Base-by-base conservation (phyloP, 495 filamentous ascomycete species). In the Neurospora tetrasperma region DNA sequence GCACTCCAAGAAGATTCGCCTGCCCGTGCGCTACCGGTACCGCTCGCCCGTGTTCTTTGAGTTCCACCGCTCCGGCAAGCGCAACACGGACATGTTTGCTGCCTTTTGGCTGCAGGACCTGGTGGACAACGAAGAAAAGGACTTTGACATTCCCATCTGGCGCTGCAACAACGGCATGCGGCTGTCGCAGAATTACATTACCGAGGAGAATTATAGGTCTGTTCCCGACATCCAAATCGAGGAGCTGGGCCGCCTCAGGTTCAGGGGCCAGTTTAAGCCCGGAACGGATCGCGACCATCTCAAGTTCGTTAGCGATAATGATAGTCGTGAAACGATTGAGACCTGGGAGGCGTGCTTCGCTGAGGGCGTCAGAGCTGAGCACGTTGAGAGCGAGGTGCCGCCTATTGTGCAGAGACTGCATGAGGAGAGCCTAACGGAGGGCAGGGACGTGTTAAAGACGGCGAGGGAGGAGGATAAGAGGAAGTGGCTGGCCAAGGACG, bases 261-360 rank as follows among this genome's bases (percentile, higher is more conserved):
- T 98, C 87, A 82, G 86, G 9, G 90, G 88, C 42, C 85, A 87
- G 14, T 98, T 97, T 85, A 94, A 94, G 75, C 91, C 94, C 0
- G 95, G 96, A 12, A 97, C 92, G 73, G 94, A 97, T 80, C 88
- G 93, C 42, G 90, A 92, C n/a, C 95, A 97, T 78, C 86, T 91
- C 59, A 83, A 83, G 5, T 97, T 96, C 77, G 89, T 97, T 41
- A 87, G 90, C 39, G 93, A 97, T 80, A 97, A 96, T 76, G 90
- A 97, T 78, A 89, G 90, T 4, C 88, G 94, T 59, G 95, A 98
- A 83, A 97, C 95, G 1, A 96, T 91, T 76, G 95, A 98, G 84
- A 92, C 90, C 4, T 98, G 94, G 94, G 92, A 97, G 81, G 93
- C 93, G 0, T 97, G 94, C 77, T 85, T 89, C 31, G 88, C 92